phyloP scores from a whole-genome alignment of 73 alveolate species.

The Symbiodinium pilosum region DNA sequence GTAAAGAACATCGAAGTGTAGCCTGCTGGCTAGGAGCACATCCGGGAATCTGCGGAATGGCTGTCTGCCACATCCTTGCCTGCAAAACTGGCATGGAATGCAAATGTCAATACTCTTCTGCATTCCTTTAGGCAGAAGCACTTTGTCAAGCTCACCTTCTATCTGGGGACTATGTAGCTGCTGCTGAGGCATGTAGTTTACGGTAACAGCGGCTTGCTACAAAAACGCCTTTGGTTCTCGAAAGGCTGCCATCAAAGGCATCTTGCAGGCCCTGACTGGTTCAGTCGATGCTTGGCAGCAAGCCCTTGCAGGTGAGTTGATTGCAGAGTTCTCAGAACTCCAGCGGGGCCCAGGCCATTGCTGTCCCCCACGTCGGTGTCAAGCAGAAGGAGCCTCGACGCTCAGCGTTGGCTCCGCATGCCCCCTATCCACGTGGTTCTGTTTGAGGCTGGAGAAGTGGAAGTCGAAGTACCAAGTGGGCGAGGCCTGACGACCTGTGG shows the following conservation, averaged over 20 bases:
- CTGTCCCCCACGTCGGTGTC: not conserved
- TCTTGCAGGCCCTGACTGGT: not conserved
- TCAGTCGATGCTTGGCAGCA: not conserved
- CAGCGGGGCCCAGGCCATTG: not conserved
- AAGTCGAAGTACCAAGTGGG: constrained; percentile 19
- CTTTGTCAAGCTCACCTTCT: not conserved
- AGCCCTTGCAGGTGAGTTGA: not conserved
- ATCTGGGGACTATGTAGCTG: not conserved
- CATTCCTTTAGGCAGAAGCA: not conserved
- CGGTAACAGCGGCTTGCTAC: too few relatives aligned
- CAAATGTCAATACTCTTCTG: not conserved
- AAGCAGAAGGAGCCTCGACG: not conserved
- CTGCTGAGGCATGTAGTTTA: constrained; percentile 24
- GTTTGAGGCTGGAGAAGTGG: not conserved
- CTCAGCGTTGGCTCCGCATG: not conserved
- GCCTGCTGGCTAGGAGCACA: not conserved
- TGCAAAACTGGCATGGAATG: not conserved
- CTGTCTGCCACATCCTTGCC: not conserved
- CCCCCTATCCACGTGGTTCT: too few relatives aligned
- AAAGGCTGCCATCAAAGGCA: not conserved
- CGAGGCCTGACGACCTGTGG: not conserved
- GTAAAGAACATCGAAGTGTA: too few relatives aligned
- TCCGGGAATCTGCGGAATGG: not conserved
- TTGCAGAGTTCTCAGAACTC: too few relatives aligned
- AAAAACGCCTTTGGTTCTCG: too few relatives aligned